These are phyloP conservation scores for Backusella liffmaniae DNA, from an alignment of 192 early-diverging fungal genomes.

Conservation along the genomic window DNA sequence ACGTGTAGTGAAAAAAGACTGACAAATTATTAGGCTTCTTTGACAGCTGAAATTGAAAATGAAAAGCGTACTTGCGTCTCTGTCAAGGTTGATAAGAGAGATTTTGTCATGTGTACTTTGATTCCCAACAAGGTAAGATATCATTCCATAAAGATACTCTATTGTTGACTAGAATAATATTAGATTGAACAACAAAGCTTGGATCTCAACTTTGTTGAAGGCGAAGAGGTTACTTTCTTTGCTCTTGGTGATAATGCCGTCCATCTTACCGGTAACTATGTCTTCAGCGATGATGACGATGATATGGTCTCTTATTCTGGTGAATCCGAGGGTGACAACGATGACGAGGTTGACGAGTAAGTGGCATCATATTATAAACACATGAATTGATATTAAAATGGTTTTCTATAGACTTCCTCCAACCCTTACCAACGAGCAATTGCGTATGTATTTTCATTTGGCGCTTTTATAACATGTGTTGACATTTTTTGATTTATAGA, in stretches of 20 bases:
- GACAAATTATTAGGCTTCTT: conserved; percentile 59
- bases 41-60: conserved; percentile 50
- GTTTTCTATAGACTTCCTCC: not conserved
- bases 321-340: not conserved
- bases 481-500: not conserved
- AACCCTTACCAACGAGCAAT: not conserved
- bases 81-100: conserved; percentile 67
- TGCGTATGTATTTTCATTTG: not conserved
- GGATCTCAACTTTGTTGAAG: conserved; percentile 66
- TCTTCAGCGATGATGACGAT: conserved; percentile 44
- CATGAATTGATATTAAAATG: not conserved
- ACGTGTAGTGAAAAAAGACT: not conserved
- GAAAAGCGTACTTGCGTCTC: conserved; percentile 63
- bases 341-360: not conserved
- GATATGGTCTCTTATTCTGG: conserved; percentile 11
- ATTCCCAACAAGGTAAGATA: conserved; percentile 57
- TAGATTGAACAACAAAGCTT: conserved; percentile 74
- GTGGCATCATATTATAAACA: not conserved
- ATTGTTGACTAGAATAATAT: too few relatives aligned
- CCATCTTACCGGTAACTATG: conserved; percentile 74
- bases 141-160: not conserved
- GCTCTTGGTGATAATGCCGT: conserved; percentile 63
- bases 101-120: conserved; percentile 81
- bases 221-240: conserved; percentile 81
- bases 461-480: not conserved